Evolutionary conservation across 2,329 filamentous ascomycete genomes (phyloP).

Genomic region (Aspergillus glaucus): DNA sequence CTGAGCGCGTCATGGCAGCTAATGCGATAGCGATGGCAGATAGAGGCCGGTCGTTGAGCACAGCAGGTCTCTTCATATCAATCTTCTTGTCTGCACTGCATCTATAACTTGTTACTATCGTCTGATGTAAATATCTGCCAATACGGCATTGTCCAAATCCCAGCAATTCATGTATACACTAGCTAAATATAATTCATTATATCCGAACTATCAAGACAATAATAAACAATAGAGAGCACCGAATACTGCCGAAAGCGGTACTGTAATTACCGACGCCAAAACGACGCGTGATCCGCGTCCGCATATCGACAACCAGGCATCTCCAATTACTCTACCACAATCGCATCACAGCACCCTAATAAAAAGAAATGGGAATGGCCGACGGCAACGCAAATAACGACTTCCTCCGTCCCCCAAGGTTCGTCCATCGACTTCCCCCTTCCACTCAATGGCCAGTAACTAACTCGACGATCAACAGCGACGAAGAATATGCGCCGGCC

Average conservation of each 20-base stretch:
- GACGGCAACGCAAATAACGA: conserved; percentile 10
- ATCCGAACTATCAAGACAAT: background rate
- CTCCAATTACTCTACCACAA: conserved; percentile 1
- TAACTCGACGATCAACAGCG: conserved; percentile 13
- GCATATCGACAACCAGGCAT: background rate
- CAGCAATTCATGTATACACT: too few species aligned
- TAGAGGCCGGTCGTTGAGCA: background rate
- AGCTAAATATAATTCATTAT: too few species aligned
- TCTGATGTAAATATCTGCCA: background rate
- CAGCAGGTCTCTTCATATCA: background rate
- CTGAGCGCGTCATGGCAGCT: background rate
- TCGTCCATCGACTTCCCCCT: conserved; percentile 1
- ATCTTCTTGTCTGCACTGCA: conserved; percentile 1
- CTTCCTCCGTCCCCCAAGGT: conserved; percentile 27
- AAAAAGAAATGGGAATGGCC: conserved; percentile 9
- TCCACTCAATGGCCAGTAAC: background rate
- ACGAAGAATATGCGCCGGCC: conserved; percentile 36
- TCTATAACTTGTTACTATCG: background rate
- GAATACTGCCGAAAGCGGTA: conserved; percentile 15
- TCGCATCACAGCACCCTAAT: background rate
- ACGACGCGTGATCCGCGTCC: conserved; percentile 18
- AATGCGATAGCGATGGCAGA: conserved; percentile 5
- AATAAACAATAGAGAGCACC: background rate
- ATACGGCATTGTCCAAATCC: too few species aligned
- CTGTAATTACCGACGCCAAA: conserved; percentile 21